These are phyloP conservation scores for Talaromyces marneffei DNA, from an alignment of 2,329 filamentous ascomycete genomes.

Conservation along the genomic window DNA sequence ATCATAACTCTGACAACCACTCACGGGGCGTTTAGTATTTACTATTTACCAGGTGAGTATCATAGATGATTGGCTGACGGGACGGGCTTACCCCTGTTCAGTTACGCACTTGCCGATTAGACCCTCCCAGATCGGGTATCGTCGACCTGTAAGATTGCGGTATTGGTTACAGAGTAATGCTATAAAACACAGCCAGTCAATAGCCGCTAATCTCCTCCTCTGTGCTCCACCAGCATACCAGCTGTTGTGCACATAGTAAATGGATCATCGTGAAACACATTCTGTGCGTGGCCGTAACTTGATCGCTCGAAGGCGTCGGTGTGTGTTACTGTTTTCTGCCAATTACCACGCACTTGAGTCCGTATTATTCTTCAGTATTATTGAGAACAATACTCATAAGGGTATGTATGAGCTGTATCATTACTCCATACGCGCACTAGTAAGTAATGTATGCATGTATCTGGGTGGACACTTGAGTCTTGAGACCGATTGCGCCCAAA, in stretches of 20 bases:
- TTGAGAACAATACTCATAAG: neutral
- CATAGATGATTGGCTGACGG: neutral
- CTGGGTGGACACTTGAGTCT: neutral
- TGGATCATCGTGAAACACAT: neutral
- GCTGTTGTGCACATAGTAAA: neutral
- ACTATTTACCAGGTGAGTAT: neutral
- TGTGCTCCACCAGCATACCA: slow-evolving; percentile 5
- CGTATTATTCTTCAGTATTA: neutral
- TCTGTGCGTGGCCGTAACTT: slow-evolving; percentile 5
- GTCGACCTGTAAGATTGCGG: neutral
- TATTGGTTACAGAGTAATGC: neutral
- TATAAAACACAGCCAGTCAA: neutral
- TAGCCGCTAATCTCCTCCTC: neutral
- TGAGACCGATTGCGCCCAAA: slow-evolving; percentile 21
- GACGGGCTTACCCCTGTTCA: slow-evolving; percentile 7
- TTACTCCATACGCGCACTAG: neutral
- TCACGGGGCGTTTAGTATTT: too few species aligned
- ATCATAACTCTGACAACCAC: neutral
- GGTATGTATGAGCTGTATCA: neutral
- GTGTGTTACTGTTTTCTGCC: neutral
- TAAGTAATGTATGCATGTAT: too few species aligned
- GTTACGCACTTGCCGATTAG: neutral
- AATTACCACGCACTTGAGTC: neutral
- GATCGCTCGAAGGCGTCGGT: neutral
- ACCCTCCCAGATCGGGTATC: neutral